Percentiles rank a stretch among this genome's conserved stretches.
These are phyloP conservation scores for Fremontodendron californicum DNA, from an alignment of 345 rosid species.

Conservation along the genomic window DNA sequence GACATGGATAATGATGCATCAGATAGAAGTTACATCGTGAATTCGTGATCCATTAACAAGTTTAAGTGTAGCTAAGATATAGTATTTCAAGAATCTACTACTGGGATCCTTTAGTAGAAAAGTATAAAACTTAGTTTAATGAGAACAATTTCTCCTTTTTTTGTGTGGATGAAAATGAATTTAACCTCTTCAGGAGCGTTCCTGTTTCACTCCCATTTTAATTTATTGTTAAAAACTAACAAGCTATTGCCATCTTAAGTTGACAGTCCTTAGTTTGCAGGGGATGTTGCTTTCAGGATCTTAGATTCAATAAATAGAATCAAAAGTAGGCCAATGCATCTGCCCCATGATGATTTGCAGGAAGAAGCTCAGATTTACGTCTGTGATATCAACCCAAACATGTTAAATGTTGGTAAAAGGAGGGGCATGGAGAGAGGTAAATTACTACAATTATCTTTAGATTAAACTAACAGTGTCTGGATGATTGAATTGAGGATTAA, in stretches of 20 bases:
- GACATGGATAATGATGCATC: neutral
- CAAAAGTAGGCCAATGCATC: constrained; percentile 45
- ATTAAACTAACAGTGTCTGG: neutral
- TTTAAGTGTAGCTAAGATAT: neutral
- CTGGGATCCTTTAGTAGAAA: neutral
- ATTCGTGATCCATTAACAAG: neutral
- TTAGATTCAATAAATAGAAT: constrained; percentile 49
- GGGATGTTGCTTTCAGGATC: constrained; percentile 84
- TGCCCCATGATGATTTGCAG: constrained; percentile 46
- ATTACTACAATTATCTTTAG: neutral
- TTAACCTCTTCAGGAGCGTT: neutral
- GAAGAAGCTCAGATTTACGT: constrained; percentile 74
- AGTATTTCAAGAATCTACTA: neutral
- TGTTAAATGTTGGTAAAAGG: constrained; percentile 75
- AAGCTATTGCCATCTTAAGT: neutral
- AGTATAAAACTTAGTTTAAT: neutral
- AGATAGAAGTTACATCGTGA: neutral
- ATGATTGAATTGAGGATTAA: neutral
- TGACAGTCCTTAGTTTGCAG: constrained; percentile 36
- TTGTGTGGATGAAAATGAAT: neutral
- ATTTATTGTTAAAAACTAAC: neutral
- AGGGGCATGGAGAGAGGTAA: constrained; percentile 73
- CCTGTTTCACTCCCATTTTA: neutral
- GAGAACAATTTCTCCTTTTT: neutral
- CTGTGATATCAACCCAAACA: constrained; percentile 85